A percentile compares a stretch with the other conserved stretches of the same genome.
Evolutionary conservation across 345 rosid genomes (phyloP).

Genomic region (Nasturtium officinale): DNA sequence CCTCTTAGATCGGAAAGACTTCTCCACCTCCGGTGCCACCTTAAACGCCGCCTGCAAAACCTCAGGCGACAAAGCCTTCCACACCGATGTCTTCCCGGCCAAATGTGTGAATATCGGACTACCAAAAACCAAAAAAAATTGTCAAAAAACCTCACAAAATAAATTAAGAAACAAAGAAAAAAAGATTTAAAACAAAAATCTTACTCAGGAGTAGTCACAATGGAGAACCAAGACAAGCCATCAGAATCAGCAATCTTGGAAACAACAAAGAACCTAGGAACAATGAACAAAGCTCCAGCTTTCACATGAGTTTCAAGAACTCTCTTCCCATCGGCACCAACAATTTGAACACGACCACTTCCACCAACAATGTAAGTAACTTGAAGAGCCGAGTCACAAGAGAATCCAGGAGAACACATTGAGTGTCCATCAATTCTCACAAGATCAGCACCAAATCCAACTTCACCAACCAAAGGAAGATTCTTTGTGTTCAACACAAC

Average conservation of each 20-base stretch:
- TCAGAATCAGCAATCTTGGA: conserved; percentile 83
- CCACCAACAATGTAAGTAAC: conserved; percentile 82
- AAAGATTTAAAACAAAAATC: background rate
- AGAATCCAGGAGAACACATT: conserved; percentile 96
- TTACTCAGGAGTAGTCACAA: conserved; percentile 88
- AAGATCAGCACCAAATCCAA: conserved; percentile 90
- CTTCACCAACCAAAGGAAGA: conserved; percentile 82
- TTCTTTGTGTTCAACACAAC: conserved; percentile 82
- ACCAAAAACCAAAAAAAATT: conserved; percentile 6
- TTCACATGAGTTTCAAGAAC: conserved; percentile 74
- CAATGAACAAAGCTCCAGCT: conserved; percentile 73
- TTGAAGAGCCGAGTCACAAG: conserved; percentile 88
- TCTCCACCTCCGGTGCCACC: conserved; percentile 59
- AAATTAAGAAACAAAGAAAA: background rate
- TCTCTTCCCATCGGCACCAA: conserved; percentile 72
- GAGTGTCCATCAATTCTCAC: conserved; percentile 75
- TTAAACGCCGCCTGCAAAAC: conserved; percentile 78
- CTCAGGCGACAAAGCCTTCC: conserved; percentile 87
- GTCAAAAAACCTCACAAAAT: background rate
- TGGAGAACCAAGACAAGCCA: conserved; percentile 88
- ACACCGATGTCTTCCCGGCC: conserved; percentile 80
- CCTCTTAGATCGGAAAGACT: conserved; percentile 77
- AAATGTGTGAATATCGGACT: conserved; percentile 90
- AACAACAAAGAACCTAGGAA: conserved; percentile 86
- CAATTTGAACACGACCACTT: conserved; percentile 76